These are phyloP conservation scores for Ophiostoma ulmi DNA, from an alignment of 2,329 filamentous ascomycete genomes.

Conservation along the genomic window DNA sequence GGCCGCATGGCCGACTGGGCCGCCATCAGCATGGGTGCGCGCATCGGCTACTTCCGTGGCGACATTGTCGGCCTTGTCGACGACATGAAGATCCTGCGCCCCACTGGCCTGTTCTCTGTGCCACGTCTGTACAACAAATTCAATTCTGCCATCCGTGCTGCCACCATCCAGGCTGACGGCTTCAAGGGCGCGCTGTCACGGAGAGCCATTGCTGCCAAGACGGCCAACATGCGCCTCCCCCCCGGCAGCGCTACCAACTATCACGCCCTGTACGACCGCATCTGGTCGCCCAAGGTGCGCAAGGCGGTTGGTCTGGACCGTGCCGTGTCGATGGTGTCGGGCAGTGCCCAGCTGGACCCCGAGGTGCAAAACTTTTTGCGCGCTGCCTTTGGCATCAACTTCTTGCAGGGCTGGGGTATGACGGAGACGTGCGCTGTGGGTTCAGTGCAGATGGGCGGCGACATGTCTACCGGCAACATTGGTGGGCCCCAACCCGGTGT, in stretches of 20 bases:
- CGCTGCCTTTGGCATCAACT: conserved; percentile 70
- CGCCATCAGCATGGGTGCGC: conserved; percentile 63
- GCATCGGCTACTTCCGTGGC: conserved; percentile 90
- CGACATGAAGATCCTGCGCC: conserved; percentile 80
- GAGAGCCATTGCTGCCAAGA: conserved; percentile 73
- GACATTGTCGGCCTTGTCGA: conserved; percentile 82
- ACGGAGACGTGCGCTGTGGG: conserved; percentile 86
- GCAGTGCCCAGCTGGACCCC: conserved; percentile 86
- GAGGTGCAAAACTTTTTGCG: conserved; percentile 84
- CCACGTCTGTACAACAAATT: conserved; percentile 90
- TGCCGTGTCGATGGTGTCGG: conserved; percentile 69
- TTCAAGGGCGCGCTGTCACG: conserved; percentile 76
- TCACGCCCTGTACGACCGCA: conserved; percentile 73
- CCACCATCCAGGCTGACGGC: conserved; percentile 73
- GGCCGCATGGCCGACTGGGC: conserved; percentile 77
- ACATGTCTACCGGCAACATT: conserved; percentile 75
- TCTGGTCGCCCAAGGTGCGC: conserved; percentile 86
- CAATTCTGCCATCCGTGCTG: conserved; percentile 71
- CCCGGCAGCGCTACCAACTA: conserved; percentile 70
- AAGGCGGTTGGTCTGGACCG: conserved; percentile 77
- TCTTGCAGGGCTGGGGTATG: conserved; percentile 85
- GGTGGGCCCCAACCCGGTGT: conserved; percentile 62
- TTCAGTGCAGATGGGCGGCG: conserved; percentile 62
- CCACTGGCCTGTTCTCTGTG: conserved; percentile 80
- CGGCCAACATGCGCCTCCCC: conserved; percentile 67